phyloP scores from a whole-genome alignment of 2,329 filamentous ascomycete genomes.

The Aspergillus udagawae region DNA sequence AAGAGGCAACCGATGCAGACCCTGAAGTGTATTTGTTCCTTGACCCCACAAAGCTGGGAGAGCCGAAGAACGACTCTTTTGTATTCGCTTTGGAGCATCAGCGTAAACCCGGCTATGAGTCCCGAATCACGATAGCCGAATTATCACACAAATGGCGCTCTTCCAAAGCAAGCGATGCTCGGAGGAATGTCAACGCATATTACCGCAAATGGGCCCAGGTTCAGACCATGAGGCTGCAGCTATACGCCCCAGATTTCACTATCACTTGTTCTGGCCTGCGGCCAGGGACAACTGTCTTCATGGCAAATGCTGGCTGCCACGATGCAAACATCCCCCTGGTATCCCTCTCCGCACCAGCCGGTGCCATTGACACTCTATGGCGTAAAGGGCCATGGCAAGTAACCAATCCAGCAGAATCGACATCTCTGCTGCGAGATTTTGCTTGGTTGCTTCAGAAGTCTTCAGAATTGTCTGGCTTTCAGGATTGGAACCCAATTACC shows the following conservation, averaged over 20 bases:
- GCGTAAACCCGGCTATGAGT: constrained; percentile 44
- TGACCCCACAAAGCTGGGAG: constrained; percentile 50
- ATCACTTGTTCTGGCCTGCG: constrained; percentile 20
- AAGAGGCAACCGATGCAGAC: constrained; percentile 10
- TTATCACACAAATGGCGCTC: constrained; percentile 47
- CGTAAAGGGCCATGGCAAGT: constrained; percentile 22
- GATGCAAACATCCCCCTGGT: constrained; percentile 30
- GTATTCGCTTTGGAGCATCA: constrained; percentile 53
- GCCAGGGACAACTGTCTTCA: constrained; percentile 8
- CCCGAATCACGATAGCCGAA: constrained; percentile 44
- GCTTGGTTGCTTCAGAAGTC: constrained; percentile 33
- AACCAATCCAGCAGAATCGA: constrained; percentile 23
- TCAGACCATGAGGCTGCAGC: constrained; percentile 17
- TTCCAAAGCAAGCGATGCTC: constrained; percentile 15
- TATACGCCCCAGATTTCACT: constrained; percentile 13
- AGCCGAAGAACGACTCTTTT: constrained; percentile 49
- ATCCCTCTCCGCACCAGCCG: constrained; percentile 20
- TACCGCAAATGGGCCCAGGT: constrained; percentile 26
- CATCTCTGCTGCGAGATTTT: constrained; percentile 20
- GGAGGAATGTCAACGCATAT: constrained; percentile 24
- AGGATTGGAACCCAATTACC: constrained; percentile 25
- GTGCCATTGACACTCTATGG: constrained; percentile 13
- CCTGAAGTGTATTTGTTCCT: constrained; percentile 53
- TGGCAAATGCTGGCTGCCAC: constrained; percentile 23
- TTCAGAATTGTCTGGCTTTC: constrained; percentile 20